A percentile compares a stretch with the other conserved stretches of the same genome.
phyloP scores from a whole-genome alignment of 1,139 yeast species.

The Kazachstania sp. region DNA sequence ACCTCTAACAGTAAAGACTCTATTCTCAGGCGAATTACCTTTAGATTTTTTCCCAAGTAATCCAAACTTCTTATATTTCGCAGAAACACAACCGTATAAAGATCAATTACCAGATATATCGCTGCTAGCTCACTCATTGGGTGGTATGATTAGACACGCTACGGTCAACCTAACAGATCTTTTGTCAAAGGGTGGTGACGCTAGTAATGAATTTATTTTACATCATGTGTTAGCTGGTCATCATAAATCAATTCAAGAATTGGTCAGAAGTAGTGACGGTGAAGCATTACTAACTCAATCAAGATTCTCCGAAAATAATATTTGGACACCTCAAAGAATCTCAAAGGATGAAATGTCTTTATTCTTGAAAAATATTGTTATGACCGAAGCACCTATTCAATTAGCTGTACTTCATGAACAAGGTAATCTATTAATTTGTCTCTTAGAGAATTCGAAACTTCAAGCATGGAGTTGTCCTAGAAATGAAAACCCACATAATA shows the following conservation, averaged over 20 bases:
- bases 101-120: conserved; percentile 32
- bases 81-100: conserved; percentile 29
- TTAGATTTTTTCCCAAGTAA: conserved; percentile 26
- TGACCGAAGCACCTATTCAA: conserved; percentile 36
- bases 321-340: conserved; percentile 45
- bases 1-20: conserved; percentile 26
- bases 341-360: conserved; percentile 28
- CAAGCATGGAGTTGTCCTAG: conserved; percentile 57
- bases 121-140: conserved; percentile 42
- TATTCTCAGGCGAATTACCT: conserved; percentile 19
- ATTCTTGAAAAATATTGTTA: conserved; percentile 28
- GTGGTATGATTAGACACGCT: conserved; percentile 43
- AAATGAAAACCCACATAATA: conserved; percentile 11
- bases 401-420: conserved; percentile 48
- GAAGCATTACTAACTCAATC: conserved; percentile 45
- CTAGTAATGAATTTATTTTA: conserved; percentile 22
- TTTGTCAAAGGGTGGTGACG: conserved; percentile 15
- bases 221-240: conserved; percentile 73
- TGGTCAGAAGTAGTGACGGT: conserved; percentile 60
- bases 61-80: conserved; percentile 31
- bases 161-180: conserved; percentile 35
- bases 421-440: conserved; percentile 43
- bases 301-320: conserved; percentile 47
- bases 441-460: conserved; percentile 35
- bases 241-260: conserved; percentile 61